Percentiles rank a stretch among this genome's conserved stretches.
Evolutionary conservation across 2,329 filamentous ascomycete genomes (phyloP).

Genomic region (Rutstroemia sp.): DNA sequence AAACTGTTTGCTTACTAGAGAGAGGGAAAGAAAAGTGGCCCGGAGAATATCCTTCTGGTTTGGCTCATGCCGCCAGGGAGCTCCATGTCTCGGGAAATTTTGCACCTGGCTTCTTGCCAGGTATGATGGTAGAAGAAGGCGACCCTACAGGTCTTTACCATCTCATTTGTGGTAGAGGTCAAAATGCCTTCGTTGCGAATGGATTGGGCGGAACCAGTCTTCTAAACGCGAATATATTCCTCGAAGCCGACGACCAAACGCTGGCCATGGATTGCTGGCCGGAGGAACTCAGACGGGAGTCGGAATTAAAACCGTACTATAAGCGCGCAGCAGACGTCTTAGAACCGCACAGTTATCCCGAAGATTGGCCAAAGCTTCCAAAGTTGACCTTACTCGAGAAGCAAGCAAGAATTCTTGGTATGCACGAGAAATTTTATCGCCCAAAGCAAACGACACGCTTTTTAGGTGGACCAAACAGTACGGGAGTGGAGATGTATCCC

Average conservation of each 20-base stretch:
- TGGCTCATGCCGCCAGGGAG: slow-evolving; percentile 41
- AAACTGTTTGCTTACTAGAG: slow-evolving; percentile 58
- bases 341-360: slow-evolving; percentile 51
- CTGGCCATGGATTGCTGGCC: slow-evolving; percentile 52
- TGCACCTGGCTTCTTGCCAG: slow-evolving; percentile 35
- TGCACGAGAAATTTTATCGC: slow-evolving; percentile 45
- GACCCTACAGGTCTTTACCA: slow-evolving; percentile 57
- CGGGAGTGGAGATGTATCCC: slow-evolving; percentile 56
- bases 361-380: slow-evolving; percentile 47
- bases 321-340: slow-evolving; percentile 46
- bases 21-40: slow-evolving; percentile 59
- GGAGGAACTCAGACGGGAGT: slow-evolving; percentile 41
- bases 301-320: slow-evolving; percentile 46
- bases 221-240: slow-evolving; percentile 61
- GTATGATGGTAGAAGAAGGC: slow-evolving; percentile 38
- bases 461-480: slow-evolving; percentile 50
- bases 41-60: slow-evolving; percentile 51
- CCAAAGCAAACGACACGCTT: slow-evolving; percentile 59
- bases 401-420: slow-evolving; percentile 46
- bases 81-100: slow-evolving; percentile 50
- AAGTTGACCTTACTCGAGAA: slow-evolving; percentile 50
- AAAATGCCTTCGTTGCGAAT: slow-evolving; percentile 43
- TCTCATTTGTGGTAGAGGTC: slow-evolving; percentile 53
- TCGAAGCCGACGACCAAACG: slow-evolving; percentile 49
- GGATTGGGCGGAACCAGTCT: slow-evolving; percentile 58